Evolutionary conservation across 805 yeast genomes (phyloP).

Genomic region (Candida caryicola): DNA sequence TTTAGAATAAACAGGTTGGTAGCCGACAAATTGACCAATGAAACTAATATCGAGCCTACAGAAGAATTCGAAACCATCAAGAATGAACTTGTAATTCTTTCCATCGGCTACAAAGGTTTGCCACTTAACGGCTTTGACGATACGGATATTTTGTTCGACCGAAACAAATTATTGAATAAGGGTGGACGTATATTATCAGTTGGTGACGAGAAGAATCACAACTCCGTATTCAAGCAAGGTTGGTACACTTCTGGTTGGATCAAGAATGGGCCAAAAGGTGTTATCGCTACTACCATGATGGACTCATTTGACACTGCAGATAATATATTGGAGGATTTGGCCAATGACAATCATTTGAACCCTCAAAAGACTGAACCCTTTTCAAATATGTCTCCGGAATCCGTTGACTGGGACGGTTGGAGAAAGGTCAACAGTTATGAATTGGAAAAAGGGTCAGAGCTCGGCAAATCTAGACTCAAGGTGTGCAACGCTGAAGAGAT

Average conservation of each 20-base stretch:
- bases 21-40: slow-evolving; percentile 34
- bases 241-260: slow-evolving; percentile 91
- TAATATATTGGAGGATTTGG: slow-evolving; percentile 54
- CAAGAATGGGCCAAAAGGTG: slow-evolving; percentile 81
- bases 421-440: slow-evolving; percentile 53
- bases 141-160: slow-evolving; percentile 26
- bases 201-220: slow-evolving; percentile 14
- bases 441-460: slow-evolving; percentile 40
- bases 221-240: slow-evolving; percentile 36
- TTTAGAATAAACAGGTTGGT: slow-evolving; percentile 49
- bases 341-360: slow-evolving; percentile 23
- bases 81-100: slow-evolving; percentile 69
- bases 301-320: slow-evolving; percentile 77
- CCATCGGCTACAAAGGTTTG: slow-evolving; percentile 78
- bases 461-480: slow-evolving; percentile 60
- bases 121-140: slow-evolving; percentile 59
- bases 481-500: slow-evolving; percentile 47
- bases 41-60: slow-evolving; percentile 35
- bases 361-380: slow-evolving; percentile 10
- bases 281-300: slow-evolving; percentile 86
- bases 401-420: slow-evolving; percentile 66
- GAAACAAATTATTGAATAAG: slow-evolving; percentile 30
- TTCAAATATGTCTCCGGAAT: slow-evolving; percentile 8
- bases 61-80: slow-evolving; percentile 30
- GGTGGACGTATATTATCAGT: slow-evolving; percentile 31